Evolutionary conservation across 257 asterid species (phyloP), one percentile per base, ranked within the genome.

Genomic region (Primulina tabacum): DNA sequence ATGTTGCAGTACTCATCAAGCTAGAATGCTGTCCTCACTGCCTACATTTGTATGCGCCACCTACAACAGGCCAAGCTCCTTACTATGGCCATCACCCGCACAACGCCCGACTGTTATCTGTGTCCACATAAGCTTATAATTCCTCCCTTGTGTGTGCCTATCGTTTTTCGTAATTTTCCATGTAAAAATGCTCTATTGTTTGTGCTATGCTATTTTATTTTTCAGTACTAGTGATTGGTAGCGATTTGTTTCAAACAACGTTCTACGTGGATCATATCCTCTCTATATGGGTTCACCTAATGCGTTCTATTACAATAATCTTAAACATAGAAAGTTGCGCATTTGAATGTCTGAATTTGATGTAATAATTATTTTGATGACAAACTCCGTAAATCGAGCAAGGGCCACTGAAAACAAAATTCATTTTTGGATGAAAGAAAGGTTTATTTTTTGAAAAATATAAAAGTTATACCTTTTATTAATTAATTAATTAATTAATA

Each of bases 21-120:
- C 78, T 52, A 85, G 81, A 57, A 67, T 74, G 81, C 76, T 81
- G 81, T 50, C 79, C 0, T 35, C 78, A 5, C 69, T 70, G 43
- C 85, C 82, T 18, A 81, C 79, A 29, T 60, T 60, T 61, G 4
- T 82, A 82, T 72, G 53, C 81, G 37, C 57, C 85, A 18, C 73
- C 75, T 14, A 72, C 81, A 35, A 67, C 83, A 11, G 70, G 75
- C 24, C 86, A 78, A 78, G 76, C 85, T 30, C 62, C 77, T 18
- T 83, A 83, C 76, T 83, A 86, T 28, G 76, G 78, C 50, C 76
- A 86, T 62, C 87, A 78, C 33, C 52, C 87, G 9, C 83, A 82
- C 64, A 79, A 77, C 53, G 87, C 83, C 32, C 86, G 83, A 12
- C 87, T 77, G 24, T 71, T 77, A 60, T 83, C 81, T 82, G 72